phyloP scores from a whole-genome alignment of 306 rosid genomes.

The Cicer arietinum region DNA sequence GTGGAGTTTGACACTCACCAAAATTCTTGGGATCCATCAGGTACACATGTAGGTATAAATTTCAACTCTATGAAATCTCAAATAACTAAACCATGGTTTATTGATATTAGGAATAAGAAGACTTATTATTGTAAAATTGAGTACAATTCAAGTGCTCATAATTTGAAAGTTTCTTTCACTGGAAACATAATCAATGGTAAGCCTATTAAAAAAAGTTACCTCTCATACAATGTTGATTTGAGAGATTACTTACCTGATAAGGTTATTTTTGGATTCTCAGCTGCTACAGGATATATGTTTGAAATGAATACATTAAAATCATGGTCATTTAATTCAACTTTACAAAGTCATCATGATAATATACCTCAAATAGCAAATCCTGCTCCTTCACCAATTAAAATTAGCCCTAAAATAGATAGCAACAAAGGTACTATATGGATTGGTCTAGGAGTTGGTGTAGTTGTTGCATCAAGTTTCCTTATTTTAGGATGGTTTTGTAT shows the following conservation, averaged over 20 bases:
- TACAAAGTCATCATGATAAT: background rate
- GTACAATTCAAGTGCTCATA: conserved; percentile 11
- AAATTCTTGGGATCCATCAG: conserved; percentile 24
- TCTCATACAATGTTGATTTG: conserved; percentile 8
- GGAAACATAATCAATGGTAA: conserved; percentile 10
- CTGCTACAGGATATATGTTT: conserved; percentile 25
- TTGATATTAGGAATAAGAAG: conserved; percentile 1
- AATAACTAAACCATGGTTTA: conserved; percentile 13
- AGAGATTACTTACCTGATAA: conserved; percentile 20
- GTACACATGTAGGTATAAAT: conserved; percentile 34
- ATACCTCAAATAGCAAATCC: background rate
- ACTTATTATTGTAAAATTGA: conserved; percentile 5
- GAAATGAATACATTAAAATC: conserved; percentile 24
- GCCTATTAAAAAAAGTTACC: background rate
- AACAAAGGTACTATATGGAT: background rate
- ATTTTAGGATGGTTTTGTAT: background rate
- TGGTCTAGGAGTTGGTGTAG: conserved; percentile 19
- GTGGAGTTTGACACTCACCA: conserved; percentile 12
- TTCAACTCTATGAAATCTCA: conserved; percentile 22
- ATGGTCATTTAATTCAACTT: conserved; percentile 30
- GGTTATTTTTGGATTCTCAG: conserved; percentile 32
- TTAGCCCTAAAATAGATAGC: background rate
- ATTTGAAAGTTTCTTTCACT: conserved; percentile 8
- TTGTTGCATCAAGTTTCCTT: background rate
- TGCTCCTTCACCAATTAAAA: background rate